Conservation (phyloP, 192 early-diverging fungal species). For the Backusella macrospora region DNA sequence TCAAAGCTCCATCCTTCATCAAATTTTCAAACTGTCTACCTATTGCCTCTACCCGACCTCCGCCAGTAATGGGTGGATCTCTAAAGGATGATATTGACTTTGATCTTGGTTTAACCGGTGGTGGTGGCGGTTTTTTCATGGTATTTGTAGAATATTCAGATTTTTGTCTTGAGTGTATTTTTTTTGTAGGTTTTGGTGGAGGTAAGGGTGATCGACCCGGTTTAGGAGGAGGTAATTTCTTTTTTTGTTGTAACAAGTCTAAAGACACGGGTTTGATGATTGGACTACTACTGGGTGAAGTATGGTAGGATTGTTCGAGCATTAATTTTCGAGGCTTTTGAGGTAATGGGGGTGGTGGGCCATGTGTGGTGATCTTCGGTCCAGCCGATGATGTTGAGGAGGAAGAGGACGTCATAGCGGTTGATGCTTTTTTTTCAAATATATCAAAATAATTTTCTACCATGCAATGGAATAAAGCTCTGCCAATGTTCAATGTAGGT, state of each 20-base stretch:
- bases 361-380: constrained; percentile 6
- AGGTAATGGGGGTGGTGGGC: constrained; percentile 22
- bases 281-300: neutral
- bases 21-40: constrained; percentile 32
- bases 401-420: neutral
- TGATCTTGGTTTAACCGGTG: constrained; percentile 29
- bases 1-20: neutral
- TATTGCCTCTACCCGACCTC: constrained; percentile 22
- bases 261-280: neutral
- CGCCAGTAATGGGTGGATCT: neutral
- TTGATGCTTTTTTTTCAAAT: constrained; percentile 3
- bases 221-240: constrained; percentile 14
- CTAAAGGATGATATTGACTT: constrained; percentile 31
- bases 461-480: constrained; percentile 56
- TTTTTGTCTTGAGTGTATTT: constrained; percentile 18
- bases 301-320: neutral
- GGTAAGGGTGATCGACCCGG: constrained; percentile 13
- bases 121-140: neutral
- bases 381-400: constrained; percentile 24
- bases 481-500: constrained; percentile 59
- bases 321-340: constrained; percentile 18
- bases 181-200: constrained; percentile 5
- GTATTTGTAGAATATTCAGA: constrained; percentile 15
- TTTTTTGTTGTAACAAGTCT: neutral
- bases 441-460: constrained; percentile 44